These are phyloP conservation scores for Ailanthus altissimus DNA, from an alignment of 345 rosid species.

Conservation along the genomic window DNA sequence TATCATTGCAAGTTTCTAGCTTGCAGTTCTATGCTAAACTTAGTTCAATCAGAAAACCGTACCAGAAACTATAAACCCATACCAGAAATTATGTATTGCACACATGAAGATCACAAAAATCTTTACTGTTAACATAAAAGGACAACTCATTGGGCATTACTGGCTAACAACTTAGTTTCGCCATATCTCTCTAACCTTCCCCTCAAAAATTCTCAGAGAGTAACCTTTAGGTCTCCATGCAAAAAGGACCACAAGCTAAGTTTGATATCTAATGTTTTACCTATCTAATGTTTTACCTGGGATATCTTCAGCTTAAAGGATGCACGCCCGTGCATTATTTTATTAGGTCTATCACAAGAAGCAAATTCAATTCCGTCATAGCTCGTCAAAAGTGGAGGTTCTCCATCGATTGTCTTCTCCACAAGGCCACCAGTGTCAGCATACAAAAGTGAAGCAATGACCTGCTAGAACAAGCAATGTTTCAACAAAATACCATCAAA, in stretches of 20 bases:
- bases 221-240: neutral
- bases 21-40: neutral
- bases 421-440: conserved; percentile 65
- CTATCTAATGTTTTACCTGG: conserved; percentile 58
- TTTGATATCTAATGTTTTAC: conserved; percentile 30
- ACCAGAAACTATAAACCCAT: neutral
- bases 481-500: conserved; percentile 14
- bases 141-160: neutral
- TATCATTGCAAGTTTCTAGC: neutral
- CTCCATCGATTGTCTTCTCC: conserved; percentile 63
- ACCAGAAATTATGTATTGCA: neutral
- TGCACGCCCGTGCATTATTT: conserved; percentile 63
- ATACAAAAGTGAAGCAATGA: conserved; percentile 72
- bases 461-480: conserved; percentile 38
- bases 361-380: conserved; percentile 77
- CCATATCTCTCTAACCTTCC: neutral
- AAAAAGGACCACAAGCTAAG: conserved; percentile 12
- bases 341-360: conserved; percentile 60
- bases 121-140: conserved; percentile 3
- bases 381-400: conserved; percentile 74
- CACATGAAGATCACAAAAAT: neutral
- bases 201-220: neutral
- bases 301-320: conserved; percentile 83
- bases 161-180: neutral
- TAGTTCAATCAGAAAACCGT: neutral